phyloP scores from a whole-genome alignment of 148 eudicot genomes.

The Nepenthes gracilis region DNA sequence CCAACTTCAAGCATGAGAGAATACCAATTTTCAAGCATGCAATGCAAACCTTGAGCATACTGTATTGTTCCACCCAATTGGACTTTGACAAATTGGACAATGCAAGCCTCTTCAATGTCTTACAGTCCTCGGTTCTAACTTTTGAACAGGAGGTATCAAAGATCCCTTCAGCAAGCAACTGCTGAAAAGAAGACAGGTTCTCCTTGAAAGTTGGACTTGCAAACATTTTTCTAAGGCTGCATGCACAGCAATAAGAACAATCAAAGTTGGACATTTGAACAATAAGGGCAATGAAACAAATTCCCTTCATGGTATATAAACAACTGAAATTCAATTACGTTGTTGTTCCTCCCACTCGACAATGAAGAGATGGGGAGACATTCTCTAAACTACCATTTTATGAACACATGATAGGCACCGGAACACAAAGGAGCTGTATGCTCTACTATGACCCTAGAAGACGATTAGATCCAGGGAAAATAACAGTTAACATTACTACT shows the following conservation, averaged over 20 bases:
- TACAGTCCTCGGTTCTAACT: slow-evolving; percentile 44
- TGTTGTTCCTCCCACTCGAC: too few relatives aligned
- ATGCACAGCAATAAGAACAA: not conserved
- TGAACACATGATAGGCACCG: too few relatives aligned
- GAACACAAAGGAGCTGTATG: too few relatives aligned
- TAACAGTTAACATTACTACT: too few relatives aligned
- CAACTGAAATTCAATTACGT: too few relatives aligned
- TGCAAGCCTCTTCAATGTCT: slow-evolving; percentile 50
- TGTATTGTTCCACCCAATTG: slow-evolving; percentile 75
- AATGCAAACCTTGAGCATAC: slow-evolving; percentile 44
- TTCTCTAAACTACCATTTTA: too few relatives aligned
- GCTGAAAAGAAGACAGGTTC: slow-evolving; percentile 60
- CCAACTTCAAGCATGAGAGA: not conserved
- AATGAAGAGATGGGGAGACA: too few relatives aligned
- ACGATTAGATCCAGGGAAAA: too few relatives aligned
- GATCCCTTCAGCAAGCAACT: slow-evolving; percentile 71
- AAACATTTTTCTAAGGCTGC: slow-evolving; percentile 67
- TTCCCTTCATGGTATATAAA: too few relatives aligned
- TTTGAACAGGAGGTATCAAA: slow-evolving; percentile 49
- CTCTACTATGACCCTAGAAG: too few relatives aligned
- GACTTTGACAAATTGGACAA: slow-evolving; percentile 46
- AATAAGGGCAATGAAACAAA: not conserved
- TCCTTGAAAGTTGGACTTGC: slow-evolving; percentile 53
- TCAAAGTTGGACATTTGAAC: not conserved
- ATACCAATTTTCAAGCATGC: not conserved